Evolutionary conservation across 495 filamentous ascomycete species (phyloP), one percentile per base, ranked within the genome.

Genomic region (Penicillium ucsense): DNA sequence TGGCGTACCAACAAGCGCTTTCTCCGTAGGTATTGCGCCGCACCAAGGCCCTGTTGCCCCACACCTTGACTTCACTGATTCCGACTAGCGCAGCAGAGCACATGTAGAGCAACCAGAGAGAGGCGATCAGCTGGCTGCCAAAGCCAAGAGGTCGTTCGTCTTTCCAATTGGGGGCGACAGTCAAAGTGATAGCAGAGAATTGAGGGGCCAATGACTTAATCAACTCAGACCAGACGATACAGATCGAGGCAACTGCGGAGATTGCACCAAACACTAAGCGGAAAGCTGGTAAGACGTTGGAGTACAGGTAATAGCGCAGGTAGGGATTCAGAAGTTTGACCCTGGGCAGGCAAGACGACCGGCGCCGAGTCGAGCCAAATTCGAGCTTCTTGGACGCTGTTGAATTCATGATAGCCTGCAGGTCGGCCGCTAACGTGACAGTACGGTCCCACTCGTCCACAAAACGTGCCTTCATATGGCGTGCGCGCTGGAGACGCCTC

Each of bases 61-160:
- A 98, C 31, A 95, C 86, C 57, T 91, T 91, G 56, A 91, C 88
- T 54, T 91, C 86, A 36, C 80, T 84, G 52, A 98, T 79, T 34
- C 88, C 88, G 46, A 81, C 84, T 38, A 97, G 78, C 5, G 91
- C 88, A 34, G 86, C 86, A 36, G 82, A 74, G 61, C 79, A 85
- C 91, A 97, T 96, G 71, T 96, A 98, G 29, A 89, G 65, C 54
- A 98, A 82, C 92, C 92, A 98, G 31, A 81, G 68, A 7, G 87
- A 83, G 7, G 91, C 84, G 41, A 86, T 85, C 40, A 86, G 63
- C 61, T 98, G 92, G 32, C 88, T 86, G 7, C 83, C 82, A 52
- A 96, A 85, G 8, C 86, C 85, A 55, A 95, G 76, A 29, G 83
- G 78, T 36, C 82, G 81, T n/a, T 75, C 71, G 4, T 78, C 70